Evolutionary conservation across 2,329 filamentous ascomycete species (phyloP).

Genomic region (Sporothrix protearum): DNA sequence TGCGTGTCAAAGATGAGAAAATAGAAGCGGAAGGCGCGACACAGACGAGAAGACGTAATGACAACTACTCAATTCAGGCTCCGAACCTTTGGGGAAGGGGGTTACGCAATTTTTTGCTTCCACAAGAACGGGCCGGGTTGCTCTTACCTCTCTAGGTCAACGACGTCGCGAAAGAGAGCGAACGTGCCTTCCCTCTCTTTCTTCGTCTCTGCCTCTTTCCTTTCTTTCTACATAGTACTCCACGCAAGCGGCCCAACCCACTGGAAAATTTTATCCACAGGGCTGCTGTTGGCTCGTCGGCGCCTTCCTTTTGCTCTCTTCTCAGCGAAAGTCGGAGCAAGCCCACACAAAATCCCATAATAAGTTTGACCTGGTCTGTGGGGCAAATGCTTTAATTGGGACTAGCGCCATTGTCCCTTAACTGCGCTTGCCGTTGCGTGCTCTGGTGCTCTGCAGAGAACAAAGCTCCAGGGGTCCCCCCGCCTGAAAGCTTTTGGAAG

Average conservation of each 20-base stretch:
- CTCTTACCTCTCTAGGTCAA: conserved; percentile 8
- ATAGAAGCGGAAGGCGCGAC: background rate
- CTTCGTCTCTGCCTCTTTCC: background rate
- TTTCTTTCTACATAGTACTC: background rate
- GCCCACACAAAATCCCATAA: background rate
- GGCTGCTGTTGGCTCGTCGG: background rate
- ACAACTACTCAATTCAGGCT: background rate
- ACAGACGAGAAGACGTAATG: background rate
- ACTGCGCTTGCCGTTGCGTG: background rate
- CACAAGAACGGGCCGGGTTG: background rate
- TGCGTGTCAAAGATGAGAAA: background rate
- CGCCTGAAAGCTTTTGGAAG: background rate
- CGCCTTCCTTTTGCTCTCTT: background rate
- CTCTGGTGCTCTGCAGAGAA: background rate
- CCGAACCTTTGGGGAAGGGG: background rate
- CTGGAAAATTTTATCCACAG: conserved; percentile 22
- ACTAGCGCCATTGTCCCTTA: background rate
- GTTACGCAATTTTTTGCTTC: background rate
- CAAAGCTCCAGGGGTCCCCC: background rate
- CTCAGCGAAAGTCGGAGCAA: conserved; percentile 8
- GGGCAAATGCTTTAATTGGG: background rate
- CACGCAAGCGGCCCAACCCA: background rate
- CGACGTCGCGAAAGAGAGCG: background rate
- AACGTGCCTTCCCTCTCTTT: background rate
- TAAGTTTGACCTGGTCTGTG: background rate